These are phyloP conservation scores for Candida nemodendra DNA, from an alignment of 805 yeast species.

Conservation along the genomic window DNA sequence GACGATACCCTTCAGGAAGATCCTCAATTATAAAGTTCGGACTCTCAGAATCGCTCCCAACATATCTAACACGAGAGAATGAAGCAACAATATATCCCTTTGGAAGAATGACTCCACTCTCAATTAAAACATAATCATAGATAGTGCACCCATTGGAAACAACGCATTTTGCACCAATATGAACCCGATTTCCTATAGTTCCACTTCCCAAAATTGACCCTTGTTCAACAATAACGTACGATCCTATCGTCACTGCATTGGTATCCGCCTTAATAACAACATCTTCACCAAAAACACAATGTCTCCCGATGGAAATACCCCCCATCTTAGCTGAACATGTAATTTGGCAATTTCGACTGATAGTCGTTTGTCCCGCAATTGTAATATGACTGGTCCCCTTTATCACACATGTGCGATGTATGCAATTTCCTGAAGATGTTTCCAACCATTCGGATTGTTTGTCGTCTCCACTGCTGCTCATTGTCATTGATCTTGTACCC, in stretches of 20 bases:
- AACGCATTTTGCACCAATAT: conserved; percentile 41
- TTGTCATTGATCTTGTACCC: not conserved
- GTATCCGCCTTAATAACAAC: conserved; percentile 34
- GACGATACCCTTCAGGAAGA: conserved; percentile 30
- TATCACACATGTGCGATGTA: conserved; percentile 44
- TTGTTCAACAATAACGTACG: conserved; percentile 43
- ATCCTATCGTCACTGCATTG: conserved; percentile 42
- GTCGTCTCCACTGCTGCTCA: too few relatives aligned
- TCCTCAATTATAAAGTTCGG: conserved; percentile 9
- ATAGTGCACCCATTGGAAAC: conserved; percentile 39
- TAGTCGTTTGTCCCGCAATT: conserved; percentile 47
- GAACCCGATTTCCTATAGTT: conserved; percentile 48
- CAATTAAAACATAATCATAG: conserved; percentile 52
- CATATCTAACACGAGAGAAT: conserved; percentile 39
- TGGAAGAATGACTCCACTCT: conserved; percentile 41
- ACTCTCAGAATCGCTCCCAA: not conserved
- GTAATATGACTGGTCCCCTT: conserved; percentile 42
- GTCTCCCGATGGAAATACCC: conserved; percentile 42
- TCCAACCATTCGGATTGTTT: conserved; percentile 39
- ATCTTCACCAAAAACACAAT: conserved; percentile 37
- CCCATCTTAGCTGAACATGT: conserved; percentile 11
- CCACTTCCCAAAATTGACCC: conserved; percentile 30
- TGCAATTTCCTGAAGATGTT: conserved; percentile 50
- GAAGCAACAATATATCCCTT: conserved; percentile 49
- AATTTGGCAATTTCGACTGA: conserved; percentile 34